Evolutionary conservation across 179 eudicot species (phyloP), one percentile per base, ranked within the genome.

Genomic region (Sideroxylon spinosum): DNA sequence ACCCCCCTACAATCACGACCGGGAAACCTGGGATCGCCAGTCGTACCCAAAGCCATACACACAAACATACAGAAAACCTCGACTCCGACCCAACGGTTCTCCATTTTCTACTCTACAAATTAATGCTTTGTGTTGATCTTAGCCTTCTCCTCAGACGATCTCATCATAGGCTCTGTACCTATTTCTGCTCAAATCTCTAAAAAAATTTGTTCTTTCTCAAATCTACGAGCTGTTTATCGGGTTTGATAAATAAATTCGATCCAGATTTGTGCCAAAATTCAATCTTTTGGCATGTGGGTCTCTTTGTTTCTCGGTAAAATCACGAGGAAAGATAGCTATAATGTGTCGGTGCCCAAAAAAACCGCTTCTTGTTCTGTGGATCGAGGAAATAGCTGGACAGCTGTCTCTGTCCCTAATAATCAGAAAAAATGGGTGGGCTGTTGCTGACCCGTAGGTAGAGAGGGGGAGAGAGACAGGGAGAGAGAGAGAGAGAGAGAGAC

Each of bases 101-200:
- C 71, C 81, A 13, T 78, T 73, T 78, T 63, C 76, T 28, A 61
- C 81, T 78, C 76, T 78, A 28, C 63, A 50, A 61, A 29, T 23
- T 44, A 63, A 14, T 52, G 29, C 6, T 22, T 71, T 28, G 12
- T 3, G 56, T 52, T 52, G 12, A 52, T 37, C 44, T 3, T 37
- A 26, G 4, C 28, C 68, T 28, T 46, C 59, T 28, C 44, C 60
- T 78, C 68, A 59, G 19, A 4, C 50, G 9, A 69, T 19, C 46
- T 12, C 49, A 9, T 48, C 0, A 17, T 17, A 17, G 28, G 65
- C 69, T 68, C 23, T 29, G 44, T 37, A 37, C 4, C n/a, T 26
- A 13, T 37, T n/a, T 19, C 26, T 20, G 46, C 16, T 19, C 20
- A 19, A 29, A 61, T 61, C 23, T 62, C 68, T 11, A 46, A 62